Conservation (phyloP, 2,329 filamentous ascomycete species). For the Diaporthe velutina region DNA sequence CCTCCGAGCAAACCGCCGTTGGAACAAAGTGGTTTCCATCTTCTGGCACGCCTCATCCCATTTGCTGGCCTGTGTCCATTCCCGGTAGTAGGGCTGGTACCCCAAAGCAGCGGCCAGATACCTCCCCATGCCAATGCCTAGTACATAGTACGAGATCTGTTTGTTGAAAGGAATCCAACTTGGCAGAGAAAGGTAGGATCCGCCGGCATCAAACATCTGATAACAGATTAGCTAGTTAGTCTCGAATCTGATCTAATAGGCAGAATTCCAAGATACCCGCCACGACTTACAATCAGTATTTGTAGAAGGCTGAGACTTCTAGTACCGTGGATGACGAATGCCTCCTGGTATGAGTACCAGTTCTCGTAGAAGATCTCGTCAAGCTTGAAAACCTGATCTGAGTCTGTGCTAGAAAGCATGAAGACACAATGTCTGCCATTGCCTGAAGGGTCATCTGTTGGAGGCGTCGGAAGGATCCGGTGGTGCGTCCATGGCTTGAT, state of each 20-base stretch:
- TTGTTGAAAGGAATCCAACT: slow-evolving; percentile 52
- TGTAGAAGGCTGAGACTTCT: slow-evolving; percentile 18
- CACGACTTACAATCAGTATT: not conserved
- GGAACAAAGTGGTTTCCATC: slow-evolving; percentile 49
- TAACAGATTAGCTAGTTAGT: not conserved
- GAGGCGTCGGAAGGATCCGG: not conserved
- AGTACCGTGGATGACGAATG: slow-evolving; percentile 45
- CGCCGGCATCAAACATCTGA: slow-evolving; percentile 57
- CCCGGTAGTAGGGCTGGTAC: slow-evolving; percentile 52
- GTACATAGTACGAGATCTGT: slow-evolving; percentile 42
- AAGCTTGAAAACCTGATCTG: slow-evolving; percentile 45
- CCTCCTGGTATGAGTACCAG: slow-evolving; percentile 52
- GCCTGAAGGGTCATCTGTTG: not conserved
- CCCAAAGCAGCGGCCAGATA: slow-evolving; percentile 54
- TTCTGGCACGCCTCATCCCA: slow-evolving; percentile 51
- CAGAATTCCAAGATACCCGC: not conserved
- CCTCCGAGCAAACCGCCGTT: slow-evolving; percentile 40
- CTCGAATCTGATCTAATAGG: no score
- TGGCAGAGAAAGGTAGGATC: slow-evolving; percentile 52
- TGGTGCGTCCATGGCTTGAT: slow-evolving; percentile 20
- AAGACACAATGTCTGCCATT: slow-evolving; percentile 6
- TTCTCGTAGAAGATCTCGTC: slow-evolving; percentile 52
- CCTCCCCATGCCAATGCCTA: slow-evolving; percentile 52
- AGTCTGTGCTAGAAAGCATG: slow-evolving; percentile 47
- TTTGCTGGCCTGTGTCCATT: slow-evolving; percentile 55